phyloP scores from a whole-genome alignment of 2,329 filamentous ascomycete genomes.

The Incumbomyces delicatus region DNA sequence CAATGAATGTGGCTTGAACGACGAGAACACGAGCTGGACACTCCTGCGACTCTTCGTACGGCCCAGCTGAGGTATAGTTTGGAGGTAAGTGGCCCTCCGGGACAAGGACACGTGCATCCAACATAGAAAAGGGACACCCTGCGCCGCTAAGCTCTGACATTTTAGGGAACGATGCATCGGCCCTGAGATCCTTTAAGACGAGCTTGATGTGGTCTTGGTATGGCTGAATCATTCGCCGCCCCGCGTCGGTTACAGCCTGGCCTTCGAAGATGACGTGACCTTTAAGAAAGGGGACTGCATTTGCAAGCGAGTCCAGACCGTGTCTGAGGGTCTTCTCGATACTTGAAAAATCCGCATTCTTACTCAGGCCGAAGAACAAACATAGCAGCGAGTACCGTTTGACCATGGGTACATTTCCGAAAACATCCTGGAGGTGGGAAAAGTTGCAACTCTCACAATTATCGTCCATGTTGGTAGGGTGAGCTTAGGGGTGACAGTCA shows the following conservation, averaged over 20 bases:
- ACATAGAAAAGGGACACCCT: constrained; percentile 39
- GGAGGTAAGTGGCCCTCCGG: constrained; percentile 33
- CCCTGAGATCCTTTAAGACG: constrained; percentile 35
- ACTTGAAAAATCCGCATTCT: constrained; percentile 15
- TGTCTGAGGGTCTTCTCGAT: constrained; percentile 26
- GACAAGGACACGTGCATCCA: constrained; percentile 37
- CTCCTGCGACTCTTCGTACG: constrained; percentile 3
- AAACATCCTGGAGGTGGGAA: background rate
- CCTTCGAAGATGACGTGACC: constrained; percentile 35
- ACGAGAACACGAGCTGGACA: constrained; percentile 33
- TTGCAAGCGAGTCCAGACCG: constrained; percentile 32
- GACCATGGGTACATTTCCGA: background rate
- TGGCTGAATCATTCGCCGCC: constrained; percentile 32
- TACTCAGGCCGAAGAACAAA: constrained; percentile 29
- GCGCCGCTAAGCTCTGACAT: constrained; percentile 31
- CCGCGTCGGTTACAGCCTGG: constrained; percentile 21
- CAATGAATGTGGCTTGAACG: constrained; percentile 41
- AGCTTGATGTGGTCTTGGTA: constrained; percentile 26
- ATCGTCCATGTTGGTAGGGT: no score
- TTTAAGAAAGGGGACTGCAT: constrained; percentile 39
- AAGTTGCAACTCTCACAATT: background rate
- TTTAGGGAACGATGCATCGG: constrained; percentile 27
- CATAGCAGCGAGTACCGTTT: constrained; percentile 26
- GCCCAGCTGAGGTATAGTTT: constrained; percentile 17
- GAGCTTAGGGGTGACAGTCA: no score